Evolutionary conservation across 202 grass and related monocot genomes (phyloP).

Genomic region (Schoenoplectus tabernaemontani): DNA sequence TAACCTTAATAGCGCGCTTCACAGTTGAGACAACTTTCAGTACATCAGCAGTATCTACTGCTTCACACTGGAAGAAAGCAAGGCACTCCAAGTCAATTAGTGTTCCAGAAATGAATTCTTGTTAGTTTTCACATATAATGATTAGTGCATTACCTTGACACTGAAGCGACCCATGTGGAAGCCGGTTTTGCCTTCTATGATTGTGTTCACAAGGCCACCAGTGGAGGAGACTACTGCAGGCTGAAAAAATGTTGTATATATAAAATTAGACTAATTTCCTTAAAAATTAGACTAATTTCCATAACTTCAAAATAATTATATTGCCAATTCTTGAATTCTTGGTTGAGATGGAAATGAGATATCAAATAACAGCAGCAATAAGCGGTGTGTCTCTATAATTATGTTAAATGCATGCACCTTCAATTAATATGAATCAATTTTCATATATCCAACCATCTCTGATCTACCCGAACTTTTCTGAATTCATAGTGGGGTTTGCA

Average conservation of each 20-base stretch:
- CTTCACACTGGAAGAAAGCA: conserved; percentile 37
- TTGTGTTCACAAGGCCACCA: conserved; percentile 78
- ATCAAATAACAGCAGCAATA: not conserved
- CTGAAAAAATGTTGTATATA: conserved; percentile 26
- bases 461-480: not conserved
- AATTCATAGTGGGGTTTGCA: not conserved
- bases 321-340: not conserved
- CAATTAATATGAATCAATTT: not conserved
- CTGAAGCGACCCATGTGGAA: conserved; percentile 82
- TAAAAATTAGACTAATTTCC: too few species aligned
- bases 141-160: conserved; percentile 41
- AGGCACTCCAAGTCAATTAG: not conserved
- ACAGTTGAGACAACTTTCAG: conserved; percentile 47
- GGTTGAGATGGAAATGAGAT: not conserved
- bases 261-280: too few species aligned
- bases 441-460: not conserved
- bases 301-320: conserved; percentile 6
- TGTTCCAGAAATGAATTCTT: not conserved
- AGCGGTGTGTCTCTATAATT: not conserved
- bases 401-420: not conserved
- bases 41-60: conserved; percentile 41
- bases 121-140: not conserved
- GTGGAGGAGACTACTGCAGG: conserved; percentile 54
- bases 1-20: conserved; percentile 46
- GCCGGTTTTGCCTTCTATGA: conserved; percentile 76